phyloP scores from a whole-genome alignment of 1,139 yeast species.

The Scheffersomyces illinoinensis region DNA sequence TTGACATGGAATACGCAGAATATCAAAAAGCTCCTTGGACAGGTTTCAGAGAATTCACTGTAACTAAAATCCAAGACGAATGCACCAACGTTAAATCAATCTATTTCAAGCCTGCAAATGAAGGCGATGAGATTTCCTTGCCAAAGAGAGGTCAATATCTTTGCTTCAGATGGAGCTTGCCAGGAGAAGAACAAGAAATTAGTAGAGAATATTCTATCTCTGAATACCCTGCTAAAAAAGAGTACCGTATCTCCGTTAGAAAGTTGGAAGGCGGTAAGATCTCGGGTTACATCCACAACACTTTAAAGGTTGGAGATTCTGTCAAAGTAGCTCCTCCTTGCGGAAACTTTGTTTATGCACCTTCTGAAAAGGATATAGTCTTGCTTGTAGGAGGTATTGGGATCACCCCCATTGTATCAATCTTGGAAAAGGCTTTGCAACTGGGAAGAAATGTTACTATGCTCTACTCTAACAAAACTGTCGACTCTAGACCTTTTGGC shows the following conservation, averaged over 20 bases:
- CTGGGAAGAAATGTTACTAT: constrained; percentile 28
- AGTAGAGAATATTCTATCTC: constrained; percentile 59
- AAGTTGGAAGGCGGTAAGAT: constrained; percentile 45
- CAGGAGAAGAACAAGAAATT: constrained; percentile 28
- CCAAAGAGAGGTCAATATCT: constrained; percentile 64
- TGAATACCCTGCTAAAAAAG: constrained; percentile 25
- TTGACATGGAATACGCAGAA: constrained; percentile 51
- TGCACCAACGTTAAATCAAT: constrained; percentile 51
- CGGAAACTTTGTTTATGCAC: constrained; percentile 49
- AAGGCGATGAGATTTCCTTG: constrained; percentile 24
- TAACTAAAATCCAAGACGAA: constrained; percentile 46
- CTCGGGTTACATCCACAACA: constrained; percentile 53
- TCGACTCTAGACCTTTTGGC: constrained; percentile 28
- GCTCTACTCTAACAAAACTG: constrained; percentile 29
- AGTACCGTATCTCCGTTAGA: constrained; percentile 58
- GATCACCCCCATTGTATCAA: constrained; percentile 61
- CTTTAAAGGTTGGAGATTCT: constrained; percentile 49
- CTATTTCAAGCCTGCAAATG: constrained; percentile 51
- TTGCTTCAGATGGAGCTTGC: constrained; percentile 45
- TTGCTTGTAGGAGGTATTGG: constrained; percentile 68
- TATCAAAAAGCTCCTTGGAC: constrained; percentile 53
- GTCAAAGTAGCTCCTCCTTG: constrained; percentile 59
- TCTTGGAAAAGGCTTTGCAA: constrained; percentile 40
- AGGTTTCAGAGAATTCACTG: constrained; percentile 55
- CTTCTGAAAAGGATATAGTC: constrained; percentile 34